phyloP scores from a whole-genome alignment of 2,329 filamentous ascomycete genomes.

The Pestalotiopsis sp. region DNA sequence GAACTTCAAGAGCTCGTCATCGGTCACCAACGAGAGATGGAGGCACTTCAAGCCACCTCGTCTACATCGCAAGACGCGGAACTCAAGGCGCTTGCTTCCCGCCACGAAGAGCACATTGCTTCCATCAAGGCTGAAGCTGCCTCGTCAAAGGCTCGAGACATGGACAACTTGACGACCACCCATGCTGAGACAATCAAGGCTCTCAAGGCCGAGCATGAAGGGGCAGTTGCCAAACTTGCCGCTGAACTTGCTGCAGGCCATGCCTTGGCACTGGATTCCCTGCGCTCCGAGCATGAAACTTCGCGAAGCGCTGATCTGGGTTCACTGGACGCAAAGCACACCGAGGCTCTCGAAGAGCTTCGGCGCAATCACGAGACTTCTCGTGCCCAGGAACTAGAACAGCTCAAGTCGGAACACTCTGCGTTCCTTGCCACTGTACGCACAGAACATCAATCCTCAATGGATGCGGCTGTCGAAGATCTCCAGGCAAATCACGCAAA shows the following conservation, averaged over 20 bases:
- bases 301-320: constrained; percentile 22
- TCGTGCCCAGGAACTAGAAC: constrained; percentile 21
- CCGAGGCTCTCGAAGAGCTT: constrained; percentile 21
- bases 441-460: constrained; percentile 16
- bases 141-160: constrained; percentile 19
- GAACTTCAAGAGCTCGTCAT: constrained; percentile 22
- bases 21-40: constrained; percentile 19
- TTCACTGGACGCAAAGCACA: constrained; percentile 21
- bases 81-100: constrained; percentile 2
- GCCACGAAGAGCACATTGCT: constrained; percentile 14
- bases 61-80: constrained; percentile 15
- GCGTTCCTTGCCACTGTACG: constrained; percentile 24
- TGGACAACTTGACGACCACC: constrained; percentile 22
- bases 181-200: constrained; percentile 19
- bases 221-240: constrained; percentile 18
- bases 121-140: constrained; percentile 17
- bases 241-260: constrained; percentile 19
- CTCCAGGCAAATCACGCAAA: constrained; percentile 21
- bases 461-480: constrained; percentile 16
- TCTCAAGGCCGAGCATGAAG: constrained; percentile 20
- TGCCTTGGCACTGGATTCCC: constrained; percentile 20
- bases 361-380: constrained; percentile 23
- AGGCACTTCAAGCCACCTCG: constrained; percentile 13
- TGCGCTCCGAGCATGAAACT: constrained; percentile 21
- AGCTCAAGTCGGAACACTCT: constrained; percentile 25